Base-by-base conservation (phyloP, 495 filamentous ascomycete species). In the Talaromyces nanjingensis region DNA sequence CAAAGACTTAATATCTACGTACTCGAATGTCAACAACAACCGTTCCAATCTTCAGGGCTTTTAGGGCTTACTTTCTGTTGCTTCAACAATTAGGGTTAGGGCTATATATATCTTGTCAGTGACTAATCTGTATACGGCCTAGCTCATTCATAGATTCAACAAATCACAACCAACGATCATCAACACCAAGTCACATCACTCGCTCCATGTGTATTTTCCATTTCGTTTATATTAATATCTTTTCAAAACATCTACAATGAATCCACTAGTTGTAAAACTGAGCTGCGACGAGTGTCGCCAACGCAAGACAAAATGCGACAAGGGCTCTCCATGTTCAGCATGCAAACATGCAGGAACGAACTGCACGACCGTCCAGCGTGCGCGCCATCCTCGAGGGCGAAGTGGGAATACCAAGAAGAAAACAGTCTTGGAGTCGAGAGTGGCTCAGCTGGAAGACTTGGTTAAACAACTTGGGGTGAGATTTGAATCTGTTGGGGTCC, bases 271-370 rank as follows among this genome's bases (percentile, higher is more conserved):
- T 2, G 53, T 56, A 18, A 56, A 8, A 29, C 24, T 56, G 11
- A 56, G 53, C 53, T 56, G 53, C 25, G 53, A 75, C 52, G 67
- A 64, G 72, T 94, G 90, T 69, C 85, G 89, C 31, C 83, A 86
- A 45, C 84, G 91, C 55, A 94, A 94, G 74, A 81, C 91, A 56
- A 89, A 89, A 71, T 94, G 91, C 74, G 87, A 90, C 76, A 92
- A 91, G 74, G 75, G 75, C 22, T 81, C 84, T 61, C 89, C 90
- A 53, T 93, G 90, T 68, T 81, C 78, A 63, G 91, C 89, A 71
- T 92, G 90, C 71, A 70, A 74, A 39, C 86, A 85, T 59, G 81
- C 83, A 63, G 70, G 71, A 3, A 80, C 87, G 27, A 80, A 87
- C 33, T 92, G 90, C 67, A 74, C 90, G 9, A 66, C 74, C 1